Evolutionary conservation across 495 filamentous ascomycete genomes (phyloP), one percentile per base, ranked within the genome.

Genomic region (Daldinia grandis): DNA sequence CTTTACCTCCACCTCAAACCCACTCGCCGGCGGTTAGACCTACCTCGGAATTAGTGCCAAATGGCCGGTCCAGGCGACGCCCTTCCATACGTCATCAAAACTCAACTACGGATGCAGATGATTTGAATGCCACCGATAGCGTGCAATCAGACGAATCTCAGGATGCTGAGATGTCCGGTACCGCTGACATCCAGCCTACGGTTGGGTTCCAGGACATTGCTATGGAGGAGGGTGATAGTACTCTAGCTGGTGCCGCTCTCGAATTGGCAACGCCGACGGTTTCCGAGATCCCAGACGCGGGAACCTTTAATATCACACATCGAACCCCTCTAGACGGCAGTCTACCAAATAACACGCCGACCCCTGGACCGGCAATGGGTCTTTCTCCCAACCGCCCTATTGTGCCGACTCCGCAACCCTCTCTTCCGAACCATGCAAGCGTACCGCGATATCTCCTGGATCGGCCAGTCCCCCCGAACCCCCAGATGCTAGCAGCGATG

Each of bases 231-330:
- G 90, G 89, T 7, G 91, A 94, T 59, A 83, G 87, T 47, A 91
- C 96, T 78, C 85, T 98, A 57, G 91, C 92, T 44, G 89, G 88
- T 31, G 86, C 92, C 2, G 84, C 90, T 14, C 88, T 97, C 58
- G 90, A 89, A 58, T 77, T 97, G 55, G 87, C 89, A 9, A 90
- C 91, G 6, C 89, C 90, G 2, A 91, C 93, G 57, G 90, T 90
- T 0, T 92, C 95, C 1, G 94, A 95, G 75, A 86, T 89, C 14
- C 91, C 91, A 68, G 94, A 97, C 51, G 86, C 89, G 3, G 93
- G 94, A 66, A 94, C 93, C 0, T 97, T 99, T 79, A 96, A 97
- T 77, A 97, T 99, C 73, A 94, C 93, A n/a, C 95, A 97, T 76
- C 89, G 93, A 42, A 92, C 90, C 33, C 85, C 89, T 4, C 87